These are phyloP conservation scores for Guadua angustifolia DNA, from an alignment of 176 grass and related monocot species.

Conservation along the genomic window DNA sequence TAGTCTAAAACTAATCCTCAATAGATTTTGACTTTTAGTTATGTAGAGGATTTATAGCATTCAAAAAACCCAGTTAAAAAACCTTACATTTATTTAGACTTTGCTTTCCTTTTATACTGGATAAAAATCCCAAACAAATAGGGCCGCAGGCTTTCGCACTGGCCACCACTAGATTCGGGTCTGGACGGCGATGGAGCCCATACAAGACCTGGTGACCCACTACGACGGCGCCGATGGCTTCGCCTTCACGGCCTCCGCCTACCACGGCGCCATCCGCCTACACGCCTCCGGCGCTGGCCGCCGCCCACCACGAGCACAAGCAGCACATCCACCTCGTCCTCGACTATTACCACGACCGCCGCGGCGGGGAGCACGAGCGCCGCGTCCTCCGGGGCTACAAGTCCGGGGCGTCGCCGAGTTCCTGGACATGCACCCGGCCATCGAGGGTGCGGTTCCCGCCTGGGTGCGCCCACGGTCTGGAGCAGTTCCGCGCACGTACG, in stretches of 20 bases:
- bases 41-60: no score
- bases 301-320: slow-evolving; percentile 34
- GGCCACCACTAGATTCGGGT: no score
- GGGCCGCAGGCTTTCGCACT: no score
- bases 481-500: neutral
- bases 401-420: neutral
- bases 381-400: slow-evolving; percentile 28
- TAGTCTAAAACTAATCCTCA: no score
- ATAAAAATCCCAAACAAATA: no score
- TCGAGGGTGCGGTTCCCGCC: neutral
- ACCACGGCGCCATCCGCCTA: neutral
- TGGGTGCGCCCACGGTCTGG: slow-evolving; percentile 8
- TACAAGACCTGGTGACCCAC: no score
- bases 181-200: no score
- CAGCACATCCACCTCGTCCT: slow-evolving; percentile 30
- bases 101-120: no score
- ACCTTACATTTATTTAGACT: no score
- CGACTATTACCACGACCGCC: neutral
- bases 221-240: neutral
- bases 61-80: no score
- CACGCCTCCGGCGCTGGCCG: neutral
- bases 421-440: slow-evolving; percentile 1
- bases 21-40: no score
- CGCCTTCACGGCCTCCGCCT: slow-evolving; percentile 14
- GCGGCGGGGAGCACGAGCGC: neutral